Base-by-base conservation (phyloP, 31 red algal genomes). In the Pterothamnion heteromorphum region DNA sequence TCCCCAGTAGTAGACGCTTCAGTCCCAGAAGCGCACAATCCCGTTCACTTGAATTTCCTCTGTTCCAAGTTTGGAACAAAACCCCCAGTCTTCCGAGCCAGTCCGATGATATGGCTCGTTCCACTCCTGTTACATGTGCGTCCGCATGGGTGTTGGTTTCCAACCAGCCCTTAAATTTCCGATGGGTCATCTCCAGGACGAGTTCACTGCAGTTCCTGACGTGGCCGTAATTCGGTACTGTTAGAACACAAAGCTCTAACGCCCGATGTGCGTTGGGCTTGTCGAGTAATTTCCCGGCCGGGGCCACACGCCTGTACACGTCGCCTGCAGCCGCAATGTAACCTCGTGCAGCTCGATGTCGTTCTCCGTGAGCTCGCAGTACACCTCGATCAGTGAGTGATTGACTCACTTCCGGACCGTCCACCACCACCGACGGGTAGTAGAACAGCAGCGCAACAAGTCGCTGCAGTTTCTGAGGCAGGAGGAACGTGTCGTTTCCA, bases 41-140 rank as follows among this genome's bases (percentile, higher is more conserved):
- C 24, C 82, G 30, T 9, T 37, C 82, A 3, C 26, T 23, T 26
- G 30, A 28, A 37, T 37, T 37, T 86, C 51, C 14, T 64, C 51
- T n/a, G 51, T n/a, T 64, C 51, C 51, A 64, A 64, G 51, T 64
- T 64, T 64, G 51, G 51, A 64, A 64, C 51, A 64, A n/a, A 64
- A 18, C n/a, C 14, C 9, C 51, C n/a, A 64, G n/a, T 64, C 51
- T 64, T 64, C 51, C 51, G 14, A 64, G 51, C 51, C 51, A 64
- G 51, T 64, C 51, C n/a, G 51, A 64, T 64, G 51, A 64, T 18
- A 64, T 64, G 9, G 51, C 51, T 18, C 9, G 51, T n/a, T 64
- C n/a, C 51, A 64, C 51, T n/a, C 51, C 51, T 64, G 51, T 64
- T 64, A 64, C n/a, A 64, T 64, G 51, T n/a, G 51, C 51, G 51